Evolutionary conservation across 2,329 filamentous ascomycete species (phyloP), one percentile per base, ranked within the genome.

Genomic region (Coniochaeta sp.): DNA sequence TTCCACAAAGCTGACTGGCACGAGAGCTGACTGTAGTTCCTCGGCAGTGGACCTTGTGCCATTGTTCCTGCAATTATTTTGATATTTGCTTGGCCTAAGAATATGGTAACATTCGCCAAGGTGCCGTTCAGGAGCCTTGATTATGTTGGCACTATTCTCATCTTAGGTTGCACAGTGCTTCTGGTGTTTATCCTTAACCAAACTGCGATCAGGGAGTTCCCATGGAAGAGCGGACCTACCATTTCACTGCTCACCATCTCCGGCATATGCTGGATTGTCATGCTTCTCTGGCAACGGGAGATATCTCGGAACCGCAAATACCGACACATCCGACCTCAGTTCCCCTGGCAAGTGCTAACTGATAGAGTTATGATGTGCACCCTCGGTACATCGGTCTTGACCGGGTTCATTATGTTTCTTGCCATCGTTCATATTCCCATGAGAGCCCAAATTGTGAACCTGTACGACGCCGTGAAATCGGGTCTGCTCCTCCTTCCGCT

Each of bases 181-280:
- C 63, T 66, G 17, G 65, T 68, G 34, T 68, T 68, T 60, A 65
- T 65, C 50, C 61, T 66, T 26, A 65, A 68, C 58, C 61, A 66
- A 50, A 63, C 59, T 14, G 63, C 63, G 24, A 62, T 64, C 44
- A 60, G 60, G 47, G 64, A 64, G 26, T 67, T 66, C 40, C 59
- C 61, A 38, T 67, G 66, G 66, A 40, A 58, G 54, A 65, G 64
- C 59, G 59, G 58, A 5, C 59, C 62, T 1, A 66, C 66, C 16
- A 64, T 67, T 12, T 38, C 58, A 33, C 43, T 66, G 17, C 60
- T 67, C 24, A 60, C 62, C 44, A 16, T 65, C 24, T 31, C 57
- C 36, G 64, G 63, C 24, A 55, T 64, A 6, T 62, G 60, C 43
- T 67, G 66, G 64, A 38, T 65, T 28, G 56, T 44, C 22, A 60